A percentile compares a stretch with the other conserved stretches of the same genome.
phyloP scores from a whole-genome alignment of 495 filamentous ascomycete species.

The Hypoxylon lienhwacheense region DNA sequence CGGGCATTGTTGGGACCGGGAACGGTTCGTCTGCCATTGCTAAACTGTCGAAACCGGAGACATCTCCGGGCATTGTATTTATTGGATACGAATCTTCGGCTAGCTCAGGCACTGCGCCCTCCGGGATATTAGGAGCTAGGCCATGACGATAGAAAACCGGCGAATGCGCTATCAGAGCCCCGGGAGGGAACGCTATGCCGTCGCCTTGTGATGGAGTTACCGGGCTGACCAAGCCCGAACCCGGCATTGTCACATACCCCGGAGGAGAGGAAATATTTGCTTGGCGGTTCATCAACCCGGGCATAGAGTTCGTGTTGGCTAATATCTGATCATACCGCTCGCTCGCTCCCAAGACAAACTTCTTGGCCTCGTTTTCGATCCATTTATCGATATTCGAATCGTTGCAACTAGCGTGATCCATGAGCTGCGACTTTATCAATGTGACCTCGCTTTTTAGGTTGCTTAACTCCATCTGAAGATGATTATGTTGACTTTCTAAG shows the following conservation, averaged over 20 bases:
- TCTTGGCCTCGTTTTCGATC: slow-evolving; percentile 49
- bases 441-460: slow-evolving; percentile 52
- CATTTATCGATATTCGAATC: slow-evolving; percentile 53
- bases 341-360: slow-evolving; percentile 42
- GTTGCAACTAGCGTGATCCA: slow-evolving; percentile 62
- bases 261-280: slow-evolving; percentile 19
- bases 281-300: slow-evolving; percentile 13
- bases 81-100: slow-evolving; percentile 12
- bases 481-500: slow-evolving; percentile 43
- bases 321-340: slow-evolving; percentile 41
- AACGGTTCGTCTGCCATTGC: slow-evolving; percentile 8
- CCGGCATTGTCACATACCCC: slow-evolving; percentile 6
- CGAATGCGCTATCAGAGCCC: slow-evolving; percentile 6
- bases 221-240: slow-evolving; percentile 14
- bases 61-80: not conserved
- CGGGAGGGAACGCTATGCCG: slow-evolving; percentile 20
- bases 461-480: slow-evolving; percentile 45
- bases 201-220: slow-evolving; percentile 7
- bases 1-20: not conserved
- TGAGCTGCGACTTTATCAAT: slow-evolving; percentile 58
- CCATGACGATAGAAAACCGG: slow-evolving; percentile 13
- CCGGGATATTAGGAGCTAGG: slow-evolving; percentile 11
- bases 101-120: not conserved
- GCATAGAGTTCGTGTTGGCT: slow-evolving; percentile 18
- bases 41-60: slow-evolving; percentile 1